phyloP scores from a whole-genome alignment of 164 flowering plant genomes.

The Magnolia kwangsiensis region DNA sequence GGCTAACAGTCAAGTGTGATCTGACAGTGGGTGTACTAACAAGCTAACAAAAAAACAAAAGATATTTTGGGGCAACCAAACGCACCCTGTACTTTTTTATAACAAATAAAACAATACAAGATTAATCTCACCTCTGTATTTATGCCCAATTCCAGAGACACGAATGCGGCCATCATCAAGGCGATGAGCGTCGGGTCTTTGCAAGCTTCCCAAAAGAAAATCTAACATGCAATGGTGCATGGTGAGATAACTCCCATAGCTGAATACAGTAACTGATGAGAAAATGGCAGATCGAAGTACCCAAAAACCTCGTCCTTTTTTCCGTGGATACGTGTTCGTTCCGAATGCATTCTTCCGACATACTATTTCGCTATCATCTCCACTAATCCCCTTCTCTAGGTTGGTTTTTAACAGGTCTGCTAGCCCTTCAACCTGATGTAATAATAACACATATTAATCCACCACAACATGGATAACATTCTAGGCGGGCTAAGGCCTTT shows the following conservation, averaged over 20 bases:
- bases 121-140: slow-evolving; percentile 71
- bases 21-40: too few relatives aligned
- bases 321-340: slow-evolving; percentile 85
- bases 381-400: slow-evolving; percentile 68
- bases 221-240: slow-evolving; percentile 28
- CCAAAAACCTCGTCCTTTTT: slow-evolving; percentile 81
- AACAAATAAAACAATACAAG: too few relatives aligned
- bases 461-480: background rate
- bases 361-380: slow-evolving; percentile 65
- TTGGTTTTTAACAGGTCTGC: slow-evolving; percentile 57
- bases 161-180: slow-evolving; percentile 90
- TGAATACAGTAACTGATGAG: background rate
- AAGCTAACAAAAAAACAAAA: too few relatives aligned
- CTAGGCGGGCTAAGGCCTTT: too few relatives aligned
- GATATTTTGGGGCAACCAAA: too few relatives aligned
- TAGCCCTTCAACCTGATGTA: slow-evolving; percentile 60
- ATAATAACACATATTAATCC: background rate
- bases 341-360: slow-evolving; percentile 73
- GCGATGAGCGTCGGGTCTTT: slow-evolving; percentile 86
- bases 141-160: slow-evolving; percentile 84
- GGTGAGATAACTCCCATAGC: background rate
- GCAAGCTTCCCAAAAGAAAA: slow-evolving; percentile 95
- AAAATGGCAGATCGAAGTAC: slow-evolving; percentile 28
- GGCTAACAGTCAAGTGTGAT: too few relatives aligned
- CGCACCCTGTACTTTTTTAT: too few relatives aligned